A percentile compares a stretch with the other conserved stretches of the same genome.
These are phyloP conservation scores for Sicyos baderoa DNA, from an alignment of 306 rosid species.

Conservation along the genomic window DNA sequence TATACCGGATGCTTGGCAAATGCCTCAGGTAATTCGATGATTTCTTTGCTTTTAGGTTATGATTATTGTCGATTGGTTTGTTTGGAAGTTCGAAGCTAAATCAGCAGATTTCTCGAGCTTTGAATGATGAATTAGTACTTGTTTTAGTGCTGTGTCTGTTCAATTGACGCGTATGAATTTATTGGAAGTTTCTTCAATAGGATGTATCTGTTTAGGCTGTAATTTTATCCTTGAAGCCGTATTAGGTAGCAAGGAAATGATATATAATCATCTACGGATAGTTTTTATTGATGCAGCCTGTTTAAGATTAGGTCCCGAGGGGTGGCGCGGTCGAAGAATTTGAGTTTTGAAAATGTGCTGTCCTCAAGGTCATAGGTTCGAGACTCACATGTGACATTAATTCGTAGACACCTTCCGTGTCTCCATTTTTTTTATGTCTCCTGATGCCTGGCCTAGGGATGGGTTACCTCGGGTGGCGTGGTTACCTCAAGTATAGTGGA, in stretches of 20 bases:
- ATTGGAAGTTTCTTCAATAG: not conserved
- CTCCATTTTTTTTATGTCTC: too few relatives aligned
- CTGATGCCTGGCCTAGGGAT: too few relatives aligned
- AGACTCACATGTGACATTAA: too few relatives aligned
- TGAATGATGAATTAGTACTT: not conserved
- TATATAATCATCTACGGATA: too few relatives aligned
- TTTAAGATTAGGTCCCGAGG: too few relatives aligned
- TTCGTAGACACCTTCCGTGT: too few relatives aligned
- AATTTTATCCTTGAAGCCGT: not conserved
- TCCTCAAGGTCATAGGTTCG: too few relatives aligned
- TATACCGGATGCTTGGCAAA: slow-evolving; percentile 76
- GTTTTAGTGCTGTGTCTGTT: not conserved
- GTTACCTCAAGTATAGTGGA: too few relatives aligned
- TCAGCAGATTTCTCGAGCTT: not conserved
- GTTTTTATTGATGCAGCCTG: too few relatives aligned
- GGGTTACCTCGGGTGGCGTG: too few relatives aligned
- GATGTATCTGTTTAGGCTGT: not conserved
- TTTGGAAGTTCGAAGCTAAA: not conserved
- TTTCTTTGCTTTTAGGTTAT: not conserved
- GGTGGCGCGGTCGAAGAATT: too few relatives aligned
- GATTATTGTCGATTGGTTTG: not conserved
- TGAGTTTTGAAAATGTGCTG: too few relatives aligned
- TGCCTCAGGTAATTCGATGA: slow-evolving; percentile 67
- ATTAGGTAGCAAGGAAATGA: not conserved
- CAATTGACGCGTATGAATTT: not conserved